Evolutionary conservation across 345 rosid genomes (phyloP).

Genomic region (Linum lewisii): DNA sequence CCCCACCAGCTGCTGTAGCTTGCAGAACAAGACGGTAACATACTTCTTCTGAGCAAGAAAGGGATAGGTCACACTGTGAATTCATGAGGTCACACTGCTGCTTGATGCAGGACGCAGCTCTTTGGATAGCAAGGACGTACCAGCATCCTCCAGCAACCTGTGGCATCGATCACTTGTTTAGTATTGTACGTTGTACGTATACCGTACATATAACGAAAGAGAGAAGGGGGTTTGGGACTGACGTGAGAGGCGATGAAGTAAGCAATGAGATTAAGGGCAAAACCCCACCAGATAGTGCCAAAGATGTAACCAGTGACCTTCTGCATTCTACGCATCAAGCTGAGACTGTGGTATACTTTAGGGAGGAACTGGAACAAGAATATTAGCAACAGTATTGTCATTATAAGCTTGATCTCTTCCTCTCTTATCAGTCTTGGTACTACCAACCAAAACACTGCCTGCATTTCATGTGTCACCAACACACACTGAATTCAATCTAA

Average conservation of each 20-base stretch:
- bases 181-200: too few relatives aligned
- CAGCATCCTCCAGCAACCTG: conserved; percentile 94
- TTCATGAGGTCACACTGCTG: conserved; percentile 48
- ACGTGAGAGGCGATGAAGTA: conserved; percentile 92
- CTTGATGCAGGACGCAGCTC: conserved; percentile 65
- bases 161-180: background rate
- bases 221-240: too few relatives aligned
- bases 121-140: conserved; percentile 80
- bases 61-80: conserved; percentile 35
- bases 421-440: conserved; percentile 58
- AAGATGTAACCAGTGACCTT: conserved; percentile 89
- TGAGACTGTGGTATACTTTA: conserved; percentile 75
- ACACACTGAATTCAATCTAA: too few relatives aligned
- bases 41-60: conserved; percentile 59
- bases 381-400: conserved; percentile 49
- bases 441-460: conserved; percentile 73
- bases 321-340: conserved; percentile 66
- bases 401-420: conserved; percentile 49
- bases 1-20: conserved; percentile 16
- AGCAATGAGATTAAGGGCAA: conserved; percentile 79
- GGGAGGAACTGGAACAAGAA: conserved; percentile 60
- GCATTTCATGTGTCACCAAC: conserved; percentile 19
- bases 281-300: conserved; percentile 98
- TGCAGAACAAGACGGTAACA: conserved; percentile 42
- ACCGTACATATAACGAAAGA: background rate